phyloP scores from a whole-genome alignment of 129 eudicot genomes.

The Lactuca sativa region DNA sequence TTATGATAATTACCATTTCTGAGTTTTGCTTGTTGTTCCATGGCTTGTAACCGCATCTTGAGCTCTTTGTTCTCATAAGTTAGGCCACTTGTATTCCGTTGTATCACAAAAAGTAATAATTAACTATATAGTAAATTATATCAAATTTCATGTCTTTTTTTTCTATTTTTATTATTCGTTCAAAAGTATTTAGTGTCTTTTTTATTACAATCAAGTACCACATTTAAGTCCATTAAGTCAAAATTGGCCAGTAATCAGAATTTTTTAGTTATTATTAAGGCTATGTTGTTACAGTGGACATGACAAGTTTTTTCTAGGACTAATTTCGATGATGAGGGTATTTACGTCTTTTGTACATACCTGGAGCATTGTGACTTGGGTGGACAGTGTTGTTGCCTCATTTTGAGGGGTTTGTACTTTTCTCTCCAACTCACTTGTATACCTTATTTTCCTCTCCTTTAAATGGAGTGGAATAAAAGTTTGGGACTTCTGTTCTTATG shows the following conservation, averaged over 20 bases:
- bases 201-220: too few relatives aligned
- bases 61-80: slow-evolving; percentile 89
- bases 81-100: slow-evolving; percentile 75
- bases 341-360: slow-evolving; percentile 20
- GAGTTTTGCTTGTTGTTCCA: slow-evolving; percentile 89
- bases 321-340: too few relatives aligned
- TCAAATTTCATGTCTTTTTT: background rate
- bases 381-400: slow-evolving; percentile 89
- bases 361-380: slow-evolving; percentile 87
- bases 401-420: slow-evolving; percentile 91
- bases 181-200: too few relatives aligned
- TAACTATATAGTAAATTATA: background rate
- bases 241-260: too few relatives aligned
- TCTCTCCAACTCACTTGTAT: slow-evolving; percentile 85
- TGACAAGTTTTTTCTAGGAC: too few relatives aligned
- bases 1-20: slow-evolving; percentile 62
- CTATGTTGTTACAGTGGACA: too few relatives aligned
- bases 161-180: background rate
- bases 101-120: slow-evolving; percentile 26
- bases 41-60: slow-evolving; percentile 72
- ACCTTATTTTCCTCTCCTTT: slow-evolving; percentile 74
- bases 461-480: slow-evolving; percentile 36
- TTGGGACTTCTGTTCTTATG: too few relatives aligned
- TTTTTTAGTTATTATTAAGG: too few relatives aligned
- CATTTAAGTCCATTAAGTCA: too few relatives aligned